phyloP scores from a whole-genome alignment of 495 filamentous ascomycete genomes.

The Penicillium atrosanguineum region DNA sequence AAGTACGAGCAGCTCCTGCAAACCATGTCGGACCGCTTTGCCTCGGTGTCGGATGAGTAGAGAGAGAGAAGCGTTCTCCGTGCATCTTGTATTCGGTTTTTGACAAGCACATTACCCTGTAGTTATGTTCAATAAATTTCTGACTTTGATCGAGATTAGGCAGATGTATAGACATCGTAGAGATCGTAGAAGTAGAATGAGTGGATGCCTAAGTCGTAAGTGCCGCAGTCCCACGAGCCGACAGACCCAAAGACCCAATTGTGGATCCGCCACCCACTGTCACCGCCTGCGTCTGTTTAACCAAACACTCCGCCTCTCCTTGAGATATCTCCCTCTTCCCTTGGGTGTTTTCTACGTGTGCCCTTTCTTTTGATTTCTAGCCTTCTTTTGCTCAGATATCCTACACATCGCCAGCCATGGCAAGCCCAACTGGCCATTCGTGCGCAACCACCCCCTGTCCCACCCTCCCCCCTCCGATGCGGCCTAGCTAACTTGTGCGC shows the following conservation, averaged over 20 bases:
- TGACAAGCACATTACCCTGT: slow-evolving; percentile 42
- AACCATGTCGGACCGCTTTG: slow-evolving; percentile 93
- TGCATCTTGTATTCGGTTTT: slow-evolving; percentile 21
- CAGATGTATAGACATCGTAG: not conserved
- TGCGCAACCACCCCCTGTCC: slow-evolving; percentile 33
- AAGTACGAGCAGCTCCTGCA: slow-evolving; percentile 94
- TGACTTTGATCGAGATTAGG: not conserved
- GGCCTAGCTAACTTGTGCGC: slow-evolving; percentile 29
- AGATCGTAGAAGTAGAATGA: too few species aligned
- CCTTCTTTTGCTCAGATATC: slow-evolving; percentile 6
- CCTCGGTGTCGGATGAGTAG: slow-evolving; percentile 89
- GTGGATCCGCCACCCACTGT: slow-evolving; percentile 19
- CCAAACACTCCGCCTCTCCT: slow-evolving; percentile 15
- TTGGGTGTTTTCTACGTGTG: slow-evolving; percentile 1
- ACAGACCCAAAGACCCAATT: not conserved
- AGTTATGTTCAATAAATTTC: slow-evolving; percentile 31
- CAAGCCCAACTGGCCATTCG: slow-evolving; percentile 48
- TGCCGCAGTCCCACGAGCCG: not conserved
- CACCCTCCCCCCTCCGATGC: slow-evolving; percentile 25
- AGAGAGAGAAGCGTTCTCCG: slow-evolving; percentile 16
- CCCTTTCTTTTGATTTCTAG: not conserved
- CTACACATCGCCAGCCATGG: slow-evolving; percentile 42
- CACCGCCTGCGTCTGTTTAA: not conserved
- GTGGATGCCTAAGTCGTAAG: slow-evolving; percentile 7
- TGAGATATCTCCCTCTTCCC: slow-evolving; percentile 5